Evolutionary conservation across 768 basidiomycete genomes (phyloP).

Genomic region (Podaxis rugospora): DNA sequence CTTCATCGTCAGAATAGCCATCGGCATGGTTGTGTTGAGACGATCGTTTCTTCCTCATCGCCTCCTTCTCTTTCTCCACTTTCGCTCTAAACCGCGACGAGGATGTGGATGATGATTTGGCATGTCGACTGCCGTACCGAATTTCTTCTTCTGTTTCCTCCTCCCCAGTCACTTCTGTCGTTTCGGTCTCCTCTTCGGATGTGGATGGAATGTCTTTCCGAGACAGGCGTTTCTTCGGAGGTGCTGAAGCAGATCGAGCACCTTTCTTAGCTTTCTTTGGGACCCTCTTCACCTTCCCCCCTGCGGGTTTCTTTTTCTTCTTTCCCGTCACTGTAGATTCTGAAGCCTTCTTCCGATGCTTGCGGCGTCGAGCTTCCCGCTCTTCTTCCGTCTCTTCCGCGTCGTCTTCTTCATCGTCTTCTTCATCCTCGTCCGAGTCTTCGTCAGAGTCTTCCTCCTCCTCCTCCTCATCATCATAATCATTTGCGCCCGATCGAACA

Average conservation of each 20-base stretch:
- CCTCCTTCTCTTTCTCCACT: conserved; percentile 12
- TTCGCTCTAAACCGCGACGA: conserved; percentile 10
- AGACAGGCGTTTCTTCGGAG: conserved; percentile 5
- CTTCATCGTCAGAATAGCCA: conserved; percentile 18
- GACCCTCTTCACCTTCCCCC: conserved; percentile 12
- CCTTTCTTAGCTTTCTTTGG: conserved; percentile 1
- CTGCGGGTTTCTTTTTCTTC: conserved; percentile 14
- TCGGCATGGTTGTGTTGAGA: conserved; percentile 17
- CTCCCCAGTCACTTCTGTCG: conserved; percentile 7
- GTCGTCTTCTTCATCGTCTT: conserved; percentile 19
- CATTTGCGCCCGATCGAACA: conserved; percentile 12
- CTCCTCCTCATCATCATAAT: conserved; percentile 18
- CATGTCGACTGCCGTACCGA: background rate
- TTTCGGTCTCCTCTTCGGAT: conserved; percentile 6
- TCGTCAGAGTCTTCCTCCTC: conserved; percentile 10
- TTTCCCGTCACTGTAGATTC: conserved; percentile 8
- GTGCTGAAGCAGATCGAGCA: conserved; percentile 5
- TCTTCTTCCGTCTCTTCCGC: conserved; percentile 11
- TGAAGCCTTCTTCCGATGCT: conserved; percentile 7
- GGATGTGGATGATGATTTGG: conserved; percentile 2
- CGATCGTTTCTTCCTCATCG: conserved; percentile 6
- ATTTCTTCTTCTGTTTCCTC: conserved; percentile 5
- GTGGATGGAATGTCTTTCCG: conserved; percentile 4
- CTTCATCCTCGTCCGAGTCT: conserved; percentile 18
- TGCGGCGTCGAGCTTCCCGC: background rate